Conservation (phyloP, 176 grass and related monocot species). For the Hordeum marinum region DNA sequence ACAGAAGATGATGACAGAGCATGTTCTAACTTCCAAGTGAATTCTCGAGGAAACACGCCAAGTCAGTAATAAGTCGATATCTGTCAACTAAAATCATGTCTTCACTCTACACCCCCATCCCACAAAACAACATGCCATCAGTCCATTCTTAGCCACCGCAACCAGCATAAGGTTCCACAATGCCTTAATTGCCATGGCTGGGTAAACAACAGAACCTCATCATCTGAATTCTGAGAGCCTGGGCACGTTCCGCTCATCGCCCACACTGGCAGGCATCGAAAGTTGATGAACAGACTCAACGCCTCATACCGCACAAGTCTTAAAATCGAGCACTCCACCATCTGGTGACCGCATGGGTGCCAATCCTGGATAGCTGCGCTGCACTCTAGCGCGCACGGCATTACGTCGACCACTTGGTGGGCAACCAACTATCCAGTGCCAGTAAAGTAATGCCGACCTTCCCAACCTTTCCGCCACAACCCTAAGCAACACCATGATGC, state of each 20-base stretch:
- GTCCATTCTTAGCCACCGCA: not conserved
- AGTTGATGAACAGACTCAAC: not conserved
- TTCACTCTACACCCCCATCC: no score
- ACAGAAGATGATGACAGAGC: no score
- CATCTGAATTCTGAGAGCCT: not conserved
- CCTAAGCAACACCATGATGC: not conserved
- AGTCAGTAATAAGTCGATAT: not conserved
- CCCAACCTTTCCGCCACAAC: not conserved
- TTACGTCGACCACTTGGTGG: conserved; percentile 13
- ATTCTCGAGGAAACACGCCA: not conserved
- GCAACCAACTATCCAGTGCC: not conserved
- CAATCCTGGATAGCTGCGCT: not conserved
- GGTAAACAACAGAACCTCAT: not conserved
- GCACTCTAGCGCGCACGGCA: not conserved
- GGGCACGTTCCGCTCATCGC: not conserved
- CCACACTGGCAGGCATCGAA: not conserved
- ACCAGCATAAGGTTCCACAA: not conserved
- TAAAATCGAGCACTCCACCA: not conserved
- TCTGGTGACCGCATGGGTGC: not conserved
- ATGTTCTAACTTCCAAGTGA: not conserved
- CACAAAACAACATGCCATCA: not conserved
- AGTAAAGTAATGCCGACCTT: not conserved
- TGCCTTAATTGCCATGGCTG: not conserved
- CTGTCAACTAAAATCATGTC: not conserved
- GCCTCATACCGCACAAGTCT: not conserved